Evolutionary conservation across 2,329 filamentous ascomycete genomes (phyloP).

Genomic region (Blastomyces silverae): DNA sequence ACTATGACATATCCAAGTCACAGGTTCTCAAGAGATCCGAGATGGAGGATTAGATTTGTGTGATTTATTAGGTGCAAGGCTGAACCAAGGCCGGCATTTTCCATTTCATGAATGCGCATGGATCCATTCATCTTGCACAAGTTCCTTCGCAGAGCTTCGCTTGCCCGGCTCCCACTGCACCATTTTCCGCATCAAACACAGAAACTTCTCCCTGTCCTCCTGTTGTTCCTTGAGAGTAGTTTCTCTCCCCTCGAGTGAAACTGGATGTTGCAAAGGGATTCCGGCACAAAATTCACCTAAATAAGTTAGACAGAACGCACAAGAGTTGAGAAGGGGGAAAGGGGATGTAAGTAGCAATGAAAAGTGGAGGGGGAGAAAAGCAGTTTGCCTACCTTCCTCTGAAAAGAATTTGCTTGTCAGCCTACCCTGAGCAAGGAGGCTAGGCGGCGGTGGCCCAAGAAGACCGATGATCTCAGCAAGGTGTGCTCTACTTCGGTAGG

Average conservation of each 20-base stretch:
- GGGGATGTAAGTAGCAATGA: conserved; percentile 22
- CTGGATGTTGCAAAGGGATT: conserved; percentile 22
- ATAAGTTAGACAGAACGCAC: too few relatives aligned
- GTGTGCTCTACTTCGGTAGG: conserved; percentile 42
- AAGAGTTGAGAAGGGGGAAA: conserved; percentile 8
- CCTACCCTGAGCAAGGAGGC: conserved; percentile 32
- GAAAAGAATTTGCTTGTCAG: conserved; percentile 38
- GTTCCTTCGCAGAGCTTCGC: conserved; percentile 29
- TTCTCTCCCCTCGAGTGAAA: conserved; percentile 36
- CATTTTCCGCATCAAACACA: conserved; percentile 34
- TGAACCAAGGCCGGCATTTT: too few relatives aligned
- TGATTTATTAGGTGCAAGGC: too few relatives aligned
- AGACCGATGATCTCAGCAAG: conserved; percentile 46
- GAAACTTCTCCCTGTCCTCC: conserved; percentile 28
- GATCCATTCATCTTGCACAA: conserved; percentile 30
- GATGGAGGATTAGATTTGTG: too few relatives aligned
- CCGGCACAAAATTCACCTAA: conserved; percentile 27
- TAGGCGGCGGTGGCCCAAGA: conserved; percentile 40
- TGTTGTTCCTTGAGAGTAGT: conserved; percentile 31
- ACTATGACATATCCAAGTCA: not conserved
- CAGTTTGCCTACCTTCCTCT: conserved; percentile 19
- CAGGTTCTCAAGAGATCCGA: too few relatives aligned
- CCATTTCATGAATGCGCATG: too few relatives aligned
- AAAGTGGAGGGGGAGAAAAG: too few relatives aligned
- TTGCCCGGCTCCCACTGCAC: conserved; percentile 33